Evolutionary conservation across 257 asterid genomes (phyloP).

Genomic region (Linderniella brevidens): DNA sequence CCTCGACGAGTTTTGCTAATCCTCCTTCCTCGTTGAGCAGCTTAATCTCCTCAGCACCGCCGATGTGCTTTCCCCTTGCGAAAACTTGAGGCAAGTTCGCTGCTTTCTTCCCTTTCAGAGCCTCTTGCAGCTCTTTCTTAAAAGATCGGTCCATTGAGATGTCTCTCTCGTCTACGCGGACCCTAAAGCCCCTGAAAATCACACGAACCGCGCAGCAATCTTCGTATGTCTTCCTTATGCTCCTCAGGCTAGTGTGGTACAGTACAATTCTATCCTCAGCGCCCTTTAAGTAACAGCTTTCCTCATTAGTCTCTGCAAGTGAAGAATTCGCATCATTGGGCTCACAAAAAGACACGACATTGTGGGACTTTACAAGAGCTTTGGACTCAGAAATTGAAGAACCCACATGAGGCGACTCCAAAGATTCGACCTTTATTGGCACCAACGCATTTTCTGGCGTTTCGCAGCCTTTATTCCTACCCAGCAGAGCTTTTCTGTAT

Average conservation of each 20-base stretch:
- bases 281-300: slow-evolving; percentile 18
- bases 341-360: slow-evolving; percentile 13
- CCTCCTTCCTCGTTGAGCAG: slow-evolving; percentile 66
- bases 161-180: slow-evolving; percentile 71
- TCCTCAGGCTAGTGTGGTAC: slow-evolving; percentile 73
- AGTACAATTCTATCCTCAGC: slow-evolving; percentile 43
- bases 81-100: slow-evolving; percentile 65
- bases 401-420: slow-evolving; percentile 11
- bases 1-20: slow-evolving; percentile 44
- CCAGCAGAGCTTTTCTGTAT: slow-evolving; percentile 20
- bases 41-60: slow-evolving; percentile 69
- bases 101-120: slow-evolving; percentile 30
- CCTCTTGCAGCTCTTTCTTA: slow-evolving; percentile 54
- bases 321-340: slow-evolving; percentile 7
- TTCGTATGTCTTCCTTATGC: slow-evolving; percentile 74
- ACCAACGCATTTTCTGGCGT: slow-evolving; percentile 10
- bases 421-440: slow-evolving; percentile 8
- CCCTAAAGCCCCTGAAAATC: slow-evolving; percentile 53
- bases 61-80: slow-evolving; percentile 48
- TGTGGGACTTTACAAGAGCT: slow-evolving; percentile 5
- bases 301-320: slow-evolving; percentile 11
- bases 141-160: slow-evolving; percentile 77
- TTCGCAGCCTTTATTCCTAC: slow-evolving; percentile 23
- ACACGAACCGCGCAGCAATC: slow-evolving; percentile 59
- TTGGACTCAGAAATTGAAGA: slow-evolving; percentile 9